Conservation (phyloP, 768 basidiomycete species). For the Boletus tylopilopsis region DNA sequence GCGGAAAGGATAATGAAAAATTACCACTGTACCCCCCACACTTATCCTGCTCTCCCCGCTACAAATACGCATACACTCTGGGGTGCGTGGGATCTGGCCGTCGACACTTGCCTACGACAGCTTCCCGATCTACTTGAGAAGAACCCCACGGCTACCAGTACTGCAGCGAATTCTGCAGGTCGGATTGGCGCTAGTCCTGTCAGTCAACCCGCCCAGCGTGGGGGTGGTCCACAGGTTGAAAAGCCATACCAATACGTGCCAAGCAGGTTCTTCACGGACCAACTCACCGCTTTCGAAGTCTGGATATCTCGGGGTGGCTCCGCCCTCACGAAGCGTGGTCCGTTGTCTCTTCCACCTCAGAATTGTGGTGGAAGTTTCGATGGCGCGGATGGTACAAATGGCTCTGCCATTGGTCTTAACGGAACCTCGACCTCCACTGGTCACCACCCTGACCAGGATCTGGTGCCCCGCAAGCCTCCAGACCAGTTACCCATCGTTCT, state of each 20-base stretch:
- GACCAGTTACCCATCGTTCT: conserved; percentile 97
- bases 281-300: conserved; percentile 95
- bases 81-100: conserved; percentile 97
- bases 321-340: conserved; percentile 73
- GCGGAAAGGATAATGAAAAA: conserved; percentile 98
- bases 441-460: conserved; percentile 32
- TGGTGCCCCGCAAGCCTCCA: conserved; percentile 87
- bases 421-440: conserved; percentile 3
- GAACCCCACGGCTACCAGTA: conserved; percentile 20
- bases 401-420: conserved; percentile 15
- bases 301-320: conserved; percentile 96
- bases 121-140: conserved; percentile 76
- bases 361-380: conserved; percentile 33
- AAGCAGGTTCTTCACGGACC: conserved; percentile 92
- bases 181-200: conserved; percentile 4
- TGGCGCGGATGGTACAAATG: conserved; percentile 15
- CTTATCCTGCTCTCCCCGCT: conserved; percentile 84
- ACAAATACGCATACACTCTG: conserved; percentile 98
- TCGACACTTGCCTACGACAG: conserved; percentile 90
- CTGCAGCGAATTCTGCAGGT: conserved; percentile 21
- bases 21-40: conserved; percentile 95
- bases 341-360: conserved; percentile 61
- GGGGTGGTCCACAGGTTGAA: conserved; percentile 26
- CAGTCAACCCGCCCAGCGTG: conserved; percentile 19
- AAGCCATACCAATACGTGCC: conserved; percentile 73